These are phyloP conservation scores for Dactylis glomerata DNA, from an alignment of 176 grass and related monocot genomes.

Conservation along the genomic window DNA sequence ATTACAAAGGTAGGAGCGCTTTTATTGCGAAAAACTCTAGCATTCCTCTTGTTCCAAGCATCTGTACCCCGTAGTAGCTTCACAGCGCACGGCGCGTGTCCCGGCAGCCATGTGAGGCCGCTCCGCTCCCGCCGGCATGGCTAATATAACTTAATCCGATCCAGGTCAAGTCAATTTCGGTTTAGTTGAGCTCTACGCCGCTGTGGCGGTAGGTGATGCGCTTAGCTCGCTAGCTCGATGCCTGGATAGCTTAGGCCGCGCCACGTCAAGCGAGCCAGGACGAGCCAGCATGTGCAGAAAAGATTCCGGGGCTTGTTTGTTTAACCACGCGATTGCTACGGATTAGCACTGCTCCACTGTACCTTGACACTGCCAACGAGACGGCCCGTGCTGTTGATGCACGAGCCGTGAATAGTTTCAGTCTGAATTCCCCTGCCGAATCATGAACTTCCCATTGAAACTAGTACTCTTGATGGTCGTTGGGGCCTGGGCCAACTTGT, in stretches of 20 bases:
- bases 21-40: too few species aligned
- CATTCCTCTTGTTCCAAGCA: too few species aligned
- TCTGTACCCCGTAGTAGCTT: background rate
- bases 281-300: slow-evolving; percentile 24
- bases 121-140: background rate
- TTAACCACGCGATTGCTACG: background rate
- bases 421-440: too few species aligned
- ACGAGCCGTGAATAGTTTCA: background rate
- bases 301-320: slow-evolving; percentile 22
- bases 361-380: background rate
- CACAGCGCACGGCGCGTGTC: background rate
- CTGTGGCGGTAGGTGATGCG: background rate
- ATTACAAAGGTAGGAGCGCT: too few species aligned
- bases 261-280: background rate
- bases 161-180: background rate
- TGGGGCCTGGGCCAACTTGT: background rate
- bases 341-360: background rate
- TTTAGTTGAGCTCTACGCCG: background rate
- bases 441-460: too few species aligned
- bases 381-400: background rate
- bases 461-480: too few species aligned
- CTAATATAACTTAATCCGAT: background rate
- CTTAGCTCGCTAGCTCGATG: background rate
- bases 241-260: slow-evolving; percentile 13
- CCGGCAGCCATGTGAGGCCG: background rate